A percentile compares a stretch with the other conserved stretches of the same genome.
Conservation (phyloP, 169 alveolate genomes). For the Cryptosporidium parvum region DNA sequence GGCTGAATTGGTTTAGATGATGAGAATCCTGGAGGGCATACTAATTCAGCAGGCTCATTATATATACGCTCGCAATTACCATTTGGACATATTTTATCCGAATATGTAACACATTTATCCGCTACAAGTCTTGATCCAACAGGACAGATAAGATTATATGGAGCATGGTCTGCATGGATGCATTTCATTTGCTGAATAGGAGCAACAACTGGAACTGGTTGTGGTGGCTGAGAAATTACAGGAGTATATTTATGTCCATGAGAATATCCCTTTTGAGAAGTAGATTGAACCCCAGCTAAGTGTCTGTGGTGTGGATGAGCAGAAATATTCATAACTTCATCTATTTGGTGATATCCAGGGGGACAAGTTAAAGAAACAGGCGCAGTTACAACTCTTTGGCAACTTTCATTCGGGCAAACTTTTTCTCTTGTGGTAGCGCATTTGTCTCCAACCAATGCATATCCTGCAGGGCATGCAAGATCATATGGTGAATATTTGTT, state of each 20-base stretch:
- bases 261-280: constrained; percentile 38
- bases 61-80: constrained; percentile 71
- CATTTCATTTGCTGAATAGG: constrained; percentile 64
- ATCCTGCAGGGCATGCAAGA: constrained; percentile 75
- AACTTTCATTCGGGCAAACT: constrained; percentile 70
- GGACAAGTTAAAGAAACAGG: constrained; percentile 68
- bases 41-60: constrained; percentile 69
- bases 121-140: constrained; percentile 72
- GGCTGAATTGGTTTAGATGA: constrained; percentile 52
- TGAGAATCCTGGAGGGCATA: constrained; percentile 76
- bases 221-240: constrained; percentile 8
- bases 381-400: constrained; percentile 69
- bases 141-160: constrained; percentile 65
- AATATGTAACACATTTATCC: constrained; percentile 67
- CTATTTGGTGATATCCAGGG: constrained; percentile 72
- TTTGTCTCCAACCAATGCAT: constrained; percentile 67
- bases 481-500: constrained; percentile 71
- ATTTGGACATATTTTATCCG: constrained; percentile 74
- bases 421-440: constrained; percentile 69
- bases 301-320: constrained; percentile 36
- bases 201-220: constrained; percentile 16
- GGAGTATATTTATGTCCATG: constrained; percentile 43
- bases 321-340: constrained; percentile 10
- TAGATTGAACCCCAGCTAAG: constrained; percentile 59
- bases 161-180: constrained; percentile 75